Percentiles rank a stretch among this genome's conserved stretches.
These are phyloP conservation scores for Trichopus zeylanicus DNA, from an alignment of 116 monocot species.

Conservation along the genomic window DNA sequence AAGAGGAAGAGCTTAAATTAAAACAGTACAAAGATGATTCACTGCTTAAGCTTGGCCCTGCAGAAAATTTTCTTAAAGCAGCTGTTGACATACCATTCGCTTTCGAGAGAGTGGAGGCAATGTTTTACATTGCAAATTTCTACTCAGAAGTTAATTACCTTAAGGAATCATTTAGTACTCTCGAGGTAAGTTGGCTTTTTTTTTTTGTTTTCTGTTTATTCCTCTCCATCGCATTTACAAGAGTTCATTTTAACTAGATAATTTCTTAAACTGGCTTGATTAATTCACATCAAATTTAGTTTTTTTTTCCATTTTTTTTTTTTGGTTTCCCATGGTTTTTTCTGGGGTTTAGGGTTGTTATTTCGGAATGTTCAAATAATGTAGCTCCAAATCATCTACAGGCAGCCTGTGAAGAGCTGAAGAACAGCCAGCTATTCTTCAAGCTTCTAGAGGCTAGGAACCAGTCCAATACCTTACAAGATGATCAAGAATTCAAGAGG, in stretches of 20 bases:
- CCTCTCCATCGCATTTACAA: too few species aligned
- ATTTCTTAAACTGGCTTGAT: too few species aligned
- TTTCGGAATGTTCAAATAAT: too few species aligned
- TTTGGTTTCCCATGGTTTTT: too few species aligned
- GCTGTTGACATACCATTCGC: constrained; percentile 34
- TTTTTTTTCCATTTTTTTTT: too few species aligned
- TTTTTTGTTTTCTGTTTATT: not conserved
- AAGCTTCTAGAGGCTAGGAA: constrained; percentile 41
- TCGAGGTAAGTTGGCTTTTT: constrained; percentile 35
- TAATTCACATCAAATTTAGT: too few species aligned
- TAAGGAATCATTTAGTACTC: constrained; percentile 28
- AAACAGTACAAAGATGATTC: constrained; percentile 25
- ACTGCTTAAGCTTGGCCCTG: constrained; percentile 26
- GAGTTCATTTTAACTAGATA: too few species aligned
- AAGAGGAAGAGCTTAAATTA: constrained; percentile 42
- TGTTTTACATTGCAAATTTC: constrained; percentile 43
- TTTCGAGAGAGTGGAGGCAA: constrained; percentile 44
- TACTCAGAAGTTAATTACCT: constrained; percentile 39
- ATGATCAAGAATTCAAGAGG: constrained; percentile 37
- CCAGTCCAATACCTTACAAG: constrained; percentile 21
- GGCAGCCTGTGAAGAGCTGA: constrained; percentile 34
- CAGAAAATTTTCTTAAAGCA: constrained; percentile 39
- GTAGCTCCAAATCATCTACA: constrained; percentile 1
- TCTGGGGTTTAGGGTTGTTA: too few species aligned
- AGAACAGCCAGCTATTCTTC: constrained; percentile 19